Base-by-base conservation (phyloP, 192 early-diverging fungal species). In the Spinellus fusiger region DNA sequence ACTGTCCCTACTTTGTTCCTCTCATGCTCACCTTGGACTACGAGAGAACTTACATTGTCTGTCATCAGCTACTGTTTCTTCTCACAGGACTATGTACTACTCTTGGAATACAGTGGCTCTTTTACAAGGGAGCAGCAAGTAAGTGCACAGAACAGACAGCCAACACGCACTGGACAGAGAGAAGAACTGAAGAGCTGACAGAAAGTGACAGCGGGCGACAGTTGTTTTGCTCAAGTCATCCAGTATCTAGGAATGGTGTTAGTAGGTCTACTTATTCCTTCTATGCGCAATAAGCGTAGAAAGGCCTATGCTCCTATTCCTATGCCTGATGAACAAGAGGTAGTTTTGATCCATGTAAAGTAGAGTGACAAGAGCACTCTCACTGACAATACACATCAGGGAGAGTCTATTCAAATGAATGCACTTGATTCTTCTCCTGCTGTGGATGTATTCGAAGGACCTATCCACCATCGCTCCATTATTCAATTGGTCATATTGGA, bases 61-160 rank as follows among this genome's bases (percentile, higher is more conserved):
- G 52, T 20, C 74, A 84, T 51, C 80, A 84, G 52, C 31, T 71
- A 0, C 66, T 74, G 10, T 84, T 80, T 65, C 40, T 84, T 4
- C 26, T 70, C 20, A 71, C 80, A 10, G 82, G 82, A 5, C 65
- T 84, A 32, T 74, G 68, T 59, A 74, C 74, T 23, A 81, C 82
- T 5, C 66, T 84, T 33, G 77, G 73, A 1, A 60, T 68, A 15
- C 82, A 84, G 53, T 84, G 78, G 72, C 46, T 84, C 20, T 78
- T 79, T 44, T 84, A 84, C 59, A 70, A 81, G 65, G 80, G 80
- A 40, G 82, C 77, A 44, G 76, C 82, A 13, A 75, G 82, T 84
- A 74, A 79, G 76, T 62, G 27, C n/a, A 4, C 22, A 1, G 26
- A 13, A 22, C 18, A n/a, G 37, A 35, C 27, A 25, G 31, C 23